Conservation (phyloP, 306 rosid species). For the Delonix regia region DNA sequence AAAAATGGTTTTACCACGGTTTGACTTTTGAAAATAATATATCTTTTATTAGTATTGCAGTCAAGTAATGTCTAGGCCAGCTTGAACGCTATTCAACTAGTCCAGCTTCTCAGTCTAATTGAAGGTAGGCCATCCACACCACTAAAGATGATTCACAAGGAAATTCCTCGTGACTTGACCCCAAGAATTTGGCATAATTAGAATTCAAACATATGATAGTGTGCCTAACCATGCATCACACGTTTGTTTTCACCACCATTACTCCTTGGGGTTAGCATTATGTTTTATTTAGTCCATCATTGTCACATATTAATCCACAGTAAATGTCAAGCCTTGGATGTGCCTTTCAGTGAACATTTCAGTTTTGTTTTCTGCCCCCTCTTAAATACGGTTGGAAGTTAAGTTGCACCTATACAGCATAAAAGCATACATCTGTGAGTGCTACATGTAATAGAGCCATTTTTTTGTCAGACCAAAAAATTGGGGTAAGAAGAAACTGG, state of each 20-base stretch:
- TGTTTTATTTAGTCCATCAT: not conserved
- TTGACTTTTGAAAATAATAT: not conserved
- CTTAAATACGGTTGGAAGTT: not conserved
- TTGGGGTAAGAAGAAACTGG: slow-evolving; percentile 7
- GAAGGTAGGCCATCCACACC: not conserved
- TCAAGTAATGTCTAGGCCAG: not conserved
- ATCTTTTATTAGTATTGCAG: not conserved
- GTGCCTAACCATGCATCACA: not conserved
- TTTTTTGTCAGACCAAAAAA: not conserved
- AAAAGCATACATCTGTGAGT: not conserved
- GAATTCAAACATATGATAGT: not conserved
- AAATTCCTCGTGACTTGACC: not conserved
- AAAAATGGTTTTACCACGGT: not conserved
- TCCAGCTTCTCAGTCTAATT: not conserved
- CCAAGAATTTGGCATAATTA: not conserved
- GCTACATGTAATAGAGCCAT: not conserved
- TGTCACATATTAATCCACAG: not conserved
- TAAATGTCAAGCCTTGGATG: not conserved
- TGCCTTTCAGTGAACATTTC: not conserved
- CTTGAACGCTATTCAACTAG: not conserved
- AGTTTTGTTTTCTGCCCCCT: not conserved
- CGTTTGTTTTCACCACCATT: not conserved
- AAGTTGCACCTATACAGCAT: not conserved
- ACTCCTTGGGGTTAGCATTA: not conserved
- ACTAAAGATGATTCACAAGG: not conserved